Evolutionary conservation across 805 yeast species (phyloP).

Genomic region (Candida nitratophila): DNA sequence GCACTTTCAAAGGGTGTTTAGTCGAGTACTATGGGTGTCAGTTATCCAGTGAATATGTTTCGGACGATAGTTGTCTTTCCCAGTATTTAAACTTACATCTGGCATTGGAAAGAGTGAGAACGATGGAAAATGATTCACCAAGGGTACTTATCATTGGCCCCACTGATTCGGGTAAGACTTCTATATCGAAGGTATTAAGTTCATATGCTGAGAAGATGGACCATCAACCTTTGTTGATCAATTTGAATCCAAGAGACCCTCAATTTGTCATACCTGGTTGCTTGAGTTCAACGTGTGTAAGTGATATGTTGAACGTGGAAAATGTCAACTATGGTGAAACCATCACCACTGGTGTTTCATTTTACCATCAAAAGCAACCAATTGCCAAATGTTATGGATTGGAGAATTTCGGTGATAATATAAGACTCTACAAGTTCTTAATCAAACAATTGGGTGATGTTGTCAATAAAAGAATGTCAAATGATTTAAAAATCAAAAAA

Average conservation of each 20-base stretch:
- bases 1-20: slow-evolving; percentile 59
- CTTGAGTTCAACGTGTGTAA: slow-evolving; percentile 73
- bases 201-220: slow-evolving; percentile 75
- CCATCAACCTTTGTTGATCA: slow-evolving; percentile 62
- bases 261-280: slow-evolving; percentile 67
- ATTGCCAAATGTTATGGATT: slow-evolving; percentile 76
- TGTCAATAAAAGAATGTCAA: slow-evolving; percentile 37
- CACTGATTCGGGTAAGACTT: slow-evolving; percentile 69
- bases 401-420: slow-evolving; percentile 50
- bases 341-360: slow-evolving; percentile 66
- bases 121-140: slow-evolving; percentile 30
- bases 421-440: slow-evolving; percentile 44
- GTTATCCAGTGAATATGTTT: slow-evolving; percentile 48
- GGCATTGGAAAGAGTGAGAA: slow-evolving; percentile 55
- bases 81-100: slow-evolving; percentile 65
- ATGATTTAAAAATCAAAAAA: slow-evolving; percentile 36
- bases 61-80: slow-evolving; percentile 65
- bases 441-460: slow-evolving; percentile 33
- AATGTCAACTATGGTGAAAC: slow-evolving; percentile 68
- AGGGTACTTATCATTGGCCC: slow-evolving; percentile 71
- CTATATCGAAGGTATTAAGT: slow-evolving; percentile 59
- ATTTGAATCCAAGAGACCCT: slow-evolving; percentile 63
- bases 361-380: slow-evolving; percentile 84
- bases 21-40: slow-evolving; percentile 42
- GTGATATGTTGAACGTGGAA: slow-evolving; percentile 75